Percentiles rank a stretch among this genome's conserved stretches.
Evolutionary conservation across 106 monocot species (phyloP).

Genomic region (Ottelia alismoides): DNA sequence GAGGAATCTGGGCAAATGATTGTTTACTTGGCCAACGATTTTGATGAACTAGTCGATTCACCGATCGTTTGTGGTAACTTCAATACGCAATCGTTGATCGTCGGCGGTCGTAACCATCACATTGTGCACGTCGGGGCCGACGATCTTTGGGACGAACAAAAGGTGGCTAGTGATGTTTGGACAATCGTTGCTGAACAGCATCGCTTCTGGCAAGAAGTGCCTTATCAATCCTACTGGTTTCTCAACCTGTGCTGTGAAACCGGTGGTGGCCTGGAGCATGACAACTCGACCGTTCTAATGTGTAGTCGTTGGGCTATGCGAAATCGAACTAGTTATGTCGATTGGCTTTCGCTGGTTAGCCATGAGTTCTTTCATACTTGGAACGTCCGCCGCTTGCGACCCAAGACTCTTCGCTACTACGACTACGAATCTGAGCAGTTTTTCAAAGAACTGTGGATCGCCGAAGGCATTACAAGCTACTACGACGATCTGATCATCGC

Average conservation of each 20-base stretch:
- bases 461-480: not conserved
- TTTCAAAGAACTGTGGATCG: not conserved
- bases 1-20: no score
- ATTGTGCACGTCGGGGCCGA: not conserved
- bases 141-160: not conserved
- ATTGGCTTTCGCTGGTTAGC: not conserved
- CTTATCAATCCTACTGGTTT: not conserved
- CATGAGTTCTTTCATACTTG: not conserved
- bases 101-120: not conserved
- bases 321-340: not conserved
- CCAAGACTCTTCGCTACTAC: not conserved
- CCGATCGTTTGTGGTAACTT: not conserved
- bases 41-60: not conserved
- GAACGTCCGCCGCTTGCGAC: not conserved
- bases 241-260: not conserved
- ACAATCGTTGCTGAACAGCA: not conserved
- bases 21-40: not conserved
- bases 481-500: not conserved
- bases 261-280: not conserved
- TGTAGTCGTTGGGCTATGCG: not conserved
- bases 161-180: not conserved
- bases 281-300: not conserved
- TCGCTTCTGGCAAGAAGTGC: not conserved
- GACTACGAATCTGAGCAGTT: not conserved
- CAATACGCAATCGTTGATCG: not conserved